Conservation (phyloP, 1,284 basidiomycete species). For the Cryptococcus jaspeensis region DNA sequence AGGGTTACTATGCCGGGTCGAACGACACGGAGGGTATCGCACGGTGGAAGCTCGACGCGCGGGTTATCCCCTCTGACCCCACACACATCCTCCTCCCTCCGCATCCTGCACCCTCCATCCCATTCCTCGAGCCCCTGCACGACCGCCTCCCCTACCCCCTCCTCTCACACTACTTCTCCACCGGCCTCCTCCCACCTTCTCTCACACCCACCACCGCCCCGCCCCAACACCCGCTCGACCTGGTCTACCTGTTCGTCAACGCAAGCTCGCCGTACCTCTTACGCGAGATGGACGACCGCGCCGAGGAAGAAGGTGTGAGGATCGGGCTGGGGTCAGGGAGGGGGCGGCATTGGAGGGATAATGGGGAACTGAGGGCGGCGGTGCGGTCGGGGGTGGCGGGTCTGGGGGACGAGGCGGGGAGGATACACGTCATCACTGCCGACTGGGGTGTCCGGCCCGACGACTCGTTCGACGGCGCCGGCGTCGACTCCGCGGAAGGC, state of each 20-base stretch:
- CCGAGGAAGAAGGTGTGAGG: slow-evolving; percentile 21
- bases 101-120: slow-evolving; percentile 1
- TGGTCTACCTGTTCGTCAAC: slow-evolving; percentile 46
- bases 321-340: slow-evolving; percentile 11
- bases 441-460: slow-evolving; percentile 25
- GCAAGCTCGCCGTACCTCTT: slow-evolving; percentile 30
- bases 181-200: slow-evolving; percentile 10
- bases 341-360: slow-evolving; percentile 39
- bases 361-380: slow-evolving; percentile 43
- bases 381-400: slow-evolving; percentile 31
- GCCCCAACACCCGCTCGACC: slow-evolving; percentile 22
- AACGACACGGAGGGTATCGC: not conserved
- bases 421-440: slow-evolving; percentile 39
- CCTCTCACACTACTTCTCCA: slow-evolving; percentile 16
- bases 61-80: slow-evolving; percentile 8
- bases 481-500: slow-evolving; percentile 6
- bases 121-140: slow-evolving; percentile 10
- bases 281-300: slow-evolving; percentile 21
- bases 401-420: slow-evolving; percentile 21
- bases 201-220: not conserved
- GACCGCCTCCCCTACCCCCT: slow-evolving; percentile 19
- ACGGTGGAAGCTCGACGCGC: slow-evolving; percentile 4
- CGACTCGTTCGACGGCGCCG: slow-evolving; percentile 3
- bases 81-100: slow-evolving; percentile 15
- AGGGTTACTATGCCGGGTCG: too few species aligned